Percentiles rank a stretch among this genome's conserved stretches.
Evolutionary conservation across 352 stramenopile species (phyloP).

Genomic region (Phytophthora hybrid): DNA sequence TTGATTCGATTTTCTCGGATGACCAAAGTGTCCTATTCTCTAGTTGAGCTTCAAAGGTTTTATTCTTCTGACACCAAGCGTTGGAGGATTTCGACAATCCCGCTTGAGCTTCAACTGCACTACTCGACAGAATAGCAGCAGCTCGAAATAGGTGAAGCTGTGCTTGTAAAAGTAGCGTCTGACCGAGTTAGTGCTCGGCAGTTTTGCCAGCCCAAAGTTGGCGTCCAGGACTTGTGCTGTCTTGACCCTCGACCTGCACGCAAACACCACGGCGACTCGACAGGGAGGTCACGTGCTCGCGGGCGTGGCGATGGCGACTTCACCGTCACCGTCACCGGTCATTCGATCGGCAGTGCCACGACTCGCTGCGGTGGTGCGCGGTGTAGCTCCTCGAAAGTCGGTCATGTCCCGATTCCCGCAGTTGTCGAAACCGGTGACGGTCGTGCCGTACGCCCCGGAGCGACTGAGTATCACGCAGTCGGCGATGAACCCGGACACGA

Average conservation of each 20-base stretch:
- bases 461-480: slow-evolving; percentile 71
- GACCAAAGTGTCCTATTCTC: no score
- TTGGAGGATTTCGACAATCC: no score
- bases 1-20: no score
- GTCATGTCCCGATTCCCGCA: slow-evolving; percentile 61
- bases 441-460: slow-evolving; percentile 72
- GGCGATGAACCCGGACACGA: slow-evolving; percentile 56
- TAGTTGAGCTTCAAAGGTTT: no score
- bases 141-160: no score
- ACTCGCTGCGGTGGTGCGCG: slow-evolving; percentile 31
- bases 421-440: slow-evolving; percentile 56
- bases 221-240: no score
- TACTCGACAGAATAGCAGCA: no score
- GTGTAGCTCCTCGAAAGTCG: slow-evolving; percentile 45
- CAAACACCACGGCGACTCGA: slow-evolving; percentile 22
- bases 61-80: no score
- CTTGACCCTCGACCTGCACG: background rate
- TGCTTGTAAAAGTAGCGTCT: no score
- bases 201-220: no score
- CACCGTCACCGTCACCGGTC: background rate
- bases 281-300: slow-evolving; percentile 30
- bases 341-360: slow-evolving; percentile 15
- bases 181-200: no score
- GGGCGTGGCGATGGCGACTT: slow-evolving; percentile 23
- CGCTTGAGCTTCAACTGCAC: no score